Conservation (phyloP, 371 early-diverging fungal genomes). For the Saksenaea oblongispora region DNA sequence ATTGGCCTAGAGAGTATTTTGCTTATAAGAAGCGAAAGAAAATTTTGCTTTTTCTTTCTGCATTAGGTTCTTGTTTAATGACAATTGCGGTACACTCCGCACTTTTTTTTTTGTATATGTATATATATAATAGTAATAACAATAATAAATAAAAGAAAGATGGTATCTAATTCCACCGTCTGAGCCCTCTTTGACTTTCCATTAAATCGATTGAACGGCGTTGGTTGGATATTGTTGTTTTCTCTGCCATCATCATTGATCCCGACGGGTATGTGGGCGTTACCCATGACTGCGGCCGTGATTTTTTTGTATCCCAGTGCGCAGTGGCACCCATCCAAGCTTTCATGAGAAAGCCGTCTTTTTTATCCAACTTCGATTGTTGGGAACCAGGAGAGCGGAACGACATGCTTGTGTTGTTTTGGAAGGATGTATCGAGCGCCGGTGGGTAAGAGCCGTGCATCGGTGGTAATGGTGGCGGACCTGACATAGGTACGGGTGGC, state of each 20-base stretch:
- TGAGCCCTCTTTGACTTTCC: background rate
- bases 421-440: background rate
- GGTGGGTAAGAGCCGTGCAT: background rate
- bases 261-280: background rate
- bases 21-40: too few relatives aligned
- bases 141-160: slow-evolving; percentile 5
- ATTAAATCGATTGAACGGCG: background rate
- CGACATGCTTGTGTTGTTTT: background rate
- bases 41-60: too few relatives aligned
- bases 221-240: background rate
- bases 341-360: background rate
- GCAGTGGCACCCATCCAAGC: slow-evolving; percentile 1
- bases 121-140: background rate
- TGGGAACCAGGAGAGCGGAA: background rate
- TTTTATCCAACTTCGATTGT: background rate
- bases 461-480: background rate
- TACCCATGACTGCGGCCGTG: background rate
- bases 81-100: background rate
- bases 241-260: background rate
- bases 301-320: background rate
- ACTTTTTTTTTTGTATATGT: background rate
- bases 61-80: too few relatives aligned
- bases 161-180: background rate
- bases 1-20: too few relatives aligned
- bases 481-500: slow-evolving; percentile 23